Evolutionary conservation across 805 yeast species (phyloP), one percentile per base, ranked within the genome.

Genomic region (Ogataea allantospora): DNA sequence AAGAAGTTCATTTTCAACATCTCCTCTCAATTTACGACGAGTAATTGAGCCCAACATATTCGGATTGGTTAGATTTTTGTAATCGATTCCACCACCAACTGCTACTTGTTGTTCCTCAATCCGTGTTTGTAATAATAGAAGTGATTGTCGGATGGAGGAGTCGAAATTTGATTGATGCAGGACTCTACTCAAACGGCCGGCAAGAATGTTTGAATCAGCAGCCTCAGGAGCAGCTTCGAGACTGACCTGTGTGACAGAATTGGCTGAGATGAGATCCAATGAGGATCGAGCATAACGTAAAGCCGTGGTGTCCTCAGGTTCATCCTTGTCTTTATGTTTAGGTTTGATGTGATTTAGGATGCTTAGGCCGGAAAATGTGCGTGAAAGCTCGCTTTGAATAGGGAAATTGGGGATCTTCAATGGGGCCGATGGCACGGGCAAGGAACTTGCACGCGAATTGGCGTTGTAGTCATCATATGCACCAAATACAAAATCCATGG

Each of bases 1-100:
- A 26, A 83, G 58, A 20, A 83, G 54, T 38, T 81, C 85, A 19
- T 65, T 63, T 50, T 83, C 89, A 14, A 83, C 65, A 27, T 71
- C 76, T 28, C 79, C 76, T 38, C 80, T 66, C 34, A 84, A 62
- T 25, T 75, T 68, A 51, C 81, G 73, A 46, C 95, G 67, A 2
- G 79, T 65, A 23, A 80, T 65, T 2, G 80, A 71, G 0, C 91
- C 91, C 10, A 70, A 54, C 18, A 78, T 48, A 5, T 70, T 71
- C 0, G 78, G 68, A 30, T 69, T 73, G 4, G 75, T 67, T 29
- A 75, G 49, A 12, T 61, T 55, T 8, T 53, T 53, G n/a, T 62
- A 53, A 32, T 47, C 51, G 8, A 46, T 23, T 14, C 39, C 43
- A 6, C 26, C 13, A 5, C 35, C 47, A 7, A 35, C 37, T 6